Evolutionary conservation across 2,329 filamentous ascomycete genomes (phyloP).

Genomic region (Celoporthe dispersa): DNA sequence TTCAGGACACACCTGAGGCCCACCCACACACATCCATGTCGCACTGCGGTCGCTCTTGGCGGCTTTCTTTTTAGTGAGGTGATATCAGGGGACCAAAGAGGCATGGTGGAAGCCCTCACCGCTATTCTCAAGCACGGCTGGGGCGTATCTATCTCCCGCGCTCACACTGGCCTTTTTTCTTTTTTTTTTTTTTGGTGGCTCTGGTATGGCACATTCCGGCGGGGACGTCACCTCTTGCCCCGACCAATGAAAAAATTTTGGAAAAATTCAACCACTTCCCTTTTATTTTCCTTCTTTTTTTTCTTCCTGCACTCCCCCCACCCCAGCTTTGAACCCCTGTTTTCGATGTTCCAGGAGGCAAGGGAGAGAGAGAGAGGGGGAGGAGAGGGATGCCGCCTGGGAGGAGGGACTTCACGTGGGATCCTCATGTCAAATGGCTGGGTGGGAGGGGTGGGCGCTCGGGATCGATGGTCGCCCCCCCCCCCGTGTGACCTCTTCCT

Average conservation of each 20-base stretch:
- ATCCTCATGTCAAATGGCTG: slow-evolving; percentile 24
- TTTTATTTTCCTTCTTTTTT: neutral
- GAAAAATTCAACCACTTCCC: slow-evolving; percentile 12
- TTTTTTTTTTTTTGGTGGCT: neutral
- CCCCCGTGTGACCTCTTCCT: slow-evolving; percentile 8
- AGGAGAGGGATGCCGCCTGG: too few species aligned
- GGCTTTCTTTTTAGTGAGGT: slow-evolving; percentile 29
- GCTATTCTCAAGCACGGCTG: slow-evolving; percentile 29
- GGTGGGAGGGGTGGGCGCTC: neutral
- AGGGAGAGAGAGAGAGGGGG: neutral
- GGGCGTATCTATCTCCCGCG: slow-evolving; percentile 25
- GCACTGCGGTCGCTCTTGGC: slow-evolving; percentile 28
- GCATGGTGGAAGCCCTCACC: slow-evolving; percentile 27
- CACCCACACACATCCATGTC: slow-evolving; percentile 21
- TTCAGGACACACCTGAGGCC: slow-evolving; percentile 7
- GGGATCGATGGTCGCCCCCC: slow-evolving; percentile 24
- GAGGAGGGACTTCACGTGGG: slow-evolving; percentile 27
- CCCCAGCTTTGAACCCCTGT: slow-evolving; percentile 12
- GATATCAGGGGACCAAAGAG: slow-evolving; percentile 27
- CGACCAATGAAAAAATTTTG: slow-evolving; percentile 27
- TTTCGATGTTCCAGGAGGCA: slow-evolving; percentile 5
- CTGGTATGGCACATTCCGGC: neutral
- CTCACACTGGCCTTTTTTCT: slow-evolving; percentile 8
- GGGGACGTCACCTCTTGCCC: slow-evolving; percentile 2
- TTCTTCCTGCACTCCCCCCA: neutral